Conservation (phyloP, 2,329 filamentous ascomycete species). For the Emmonsiellopsis sp. region DNA sequence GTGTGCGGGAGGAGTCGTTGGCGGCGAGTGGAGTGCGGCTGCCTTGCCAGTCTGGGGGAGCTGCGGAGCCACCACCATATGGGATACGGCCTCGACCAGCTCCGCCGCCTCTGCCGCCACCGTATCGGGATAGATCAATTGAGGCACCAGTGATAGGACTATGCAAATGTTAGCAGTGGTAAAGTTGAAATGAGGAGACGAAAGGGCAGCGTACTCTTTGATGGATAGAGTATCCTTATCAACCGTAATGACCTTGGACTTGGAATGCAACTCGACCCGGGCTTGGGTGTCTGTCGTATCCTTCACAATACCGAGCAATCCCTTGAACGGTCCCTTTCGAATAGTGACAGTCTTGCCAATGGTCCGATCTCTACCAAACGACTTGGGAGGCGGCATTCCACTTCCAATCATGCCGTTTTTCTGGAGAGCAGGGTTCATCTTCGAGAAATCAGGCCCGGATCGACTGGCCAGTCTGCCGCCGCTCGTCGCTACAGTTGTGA, state of each 20-base stretch:
- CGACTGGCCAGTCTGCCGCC: constrained; percentile 62
- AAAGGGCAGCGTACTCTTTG: constrained; percentile 58
- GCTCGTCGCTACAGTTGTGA: constrained; percentile 88
- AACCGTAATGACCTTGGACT: constrained; percentile 82
- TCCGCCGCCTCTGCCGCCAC: constrained; percentile 36
- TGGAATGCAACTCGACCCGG: constrained; percentile 87
- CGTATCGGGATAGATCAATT: constrained; percentile 57
- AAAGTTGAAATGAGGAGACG: background rate
- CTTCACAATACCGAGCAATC: constrained; percentile 87
- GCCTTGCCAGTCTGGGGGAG: constrained; percentile 51
- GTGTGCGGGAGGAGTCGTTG: constrained; percentile 58
- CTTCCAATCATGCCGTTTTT: constrained; percentile 50
- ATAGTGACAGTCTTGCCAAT: constrained; percentile 90
- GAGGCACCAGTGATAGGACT: constrained; percentile 59
- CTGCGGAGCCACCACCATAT: constrained; percentile 35
- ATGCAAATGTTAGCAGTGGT: background rate
- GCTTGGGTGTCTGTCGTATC: constrained; percentile 81
- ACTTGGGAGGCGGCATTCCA: constrained; percentile 62
- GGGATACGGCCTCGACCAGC: constrained; percentile 38
- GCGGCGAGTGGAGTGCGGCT: constrained; percentile 61
- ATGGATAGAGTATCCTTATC: constrained; percentile 73
- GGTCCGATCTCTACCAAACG: constrained; percentile 67
- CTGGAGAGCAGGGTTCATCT: constrained; percentile 88
- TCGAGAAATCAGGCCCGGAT: constrained; percentile 63
- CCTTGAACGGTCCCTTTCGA: constrained; percentile 81